These are phyloP conservation scores for Yamadazyma triangularis DNA, from an alignment of 1,139 yeast genomes.

Conservation along the genomic window DNA sequence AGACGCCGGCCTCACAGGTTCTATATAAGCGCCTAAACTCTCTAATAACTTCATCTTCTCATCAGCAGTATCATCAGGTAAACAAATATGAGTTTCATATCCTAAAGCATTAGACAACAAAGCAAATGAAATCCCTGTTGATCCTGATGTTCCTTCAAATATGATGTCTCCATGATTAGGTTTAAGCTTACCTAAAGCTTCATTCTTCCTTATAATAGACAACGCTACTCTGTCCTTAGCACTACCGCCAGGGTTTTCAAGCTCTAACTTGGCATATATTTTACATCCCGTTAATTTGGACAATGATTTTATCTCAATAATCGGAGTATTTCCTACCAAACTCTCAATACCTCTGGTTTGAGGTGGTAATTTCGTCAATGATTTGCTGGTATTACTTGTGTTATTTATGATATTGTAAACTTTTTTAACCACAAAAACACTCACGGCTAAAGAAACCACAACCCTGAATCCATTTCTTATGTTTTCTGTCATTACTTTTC, in stretches of 20 bases:
- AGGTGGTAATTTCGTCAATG: conserved; percentile 25
- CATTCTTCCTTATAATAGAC: conserved; percentile 72
- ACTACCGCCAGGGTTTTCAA: conserved; percentile 90
- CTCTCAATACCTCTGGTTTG: conserved; percentile 38
- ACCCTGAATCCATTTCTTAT: too few relatives aligned
- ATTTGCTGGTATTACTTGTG: conserved; percentile 1
- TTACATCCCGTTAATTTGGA: conserved; percentile 76
- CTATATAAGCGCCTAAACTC: conserved; percentile 80
- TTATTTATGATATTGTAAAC: neutral
- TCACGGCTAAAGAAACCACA: neutral
- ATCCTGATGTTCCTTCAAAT: conserved; percentile 94
- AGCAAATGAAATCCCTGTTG: conserved; percentile 93
- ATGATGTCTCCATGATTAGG: conserved; percentile 60
- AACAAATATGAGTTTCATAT: conserved; percentile 81
- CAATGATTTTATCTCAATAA: conserved; percentile 74
- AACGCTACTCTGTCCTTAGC: conserved; percentile 94
- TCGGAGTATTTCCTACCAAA: conserved; percentile 85
- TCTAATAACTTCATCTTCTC: conserved; percentile 73
- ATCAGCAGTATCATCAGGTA: conserved; percentile 91
- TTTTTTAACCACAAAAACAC: neutral
- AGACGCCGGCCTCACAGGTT: conserved; percentile 89
- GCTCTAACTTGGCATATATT: conserved; percentile 82
- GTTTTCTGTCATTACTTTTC: too few relatives aligned
- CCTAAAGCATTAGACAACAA: conserved; percentile 85
- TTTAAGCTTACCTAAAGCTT: conserved; percentile 48